Conservation (phyloP, 495 filamentous ascomycete genomes). For the Clohesyomyces aquaticus region DNA sequence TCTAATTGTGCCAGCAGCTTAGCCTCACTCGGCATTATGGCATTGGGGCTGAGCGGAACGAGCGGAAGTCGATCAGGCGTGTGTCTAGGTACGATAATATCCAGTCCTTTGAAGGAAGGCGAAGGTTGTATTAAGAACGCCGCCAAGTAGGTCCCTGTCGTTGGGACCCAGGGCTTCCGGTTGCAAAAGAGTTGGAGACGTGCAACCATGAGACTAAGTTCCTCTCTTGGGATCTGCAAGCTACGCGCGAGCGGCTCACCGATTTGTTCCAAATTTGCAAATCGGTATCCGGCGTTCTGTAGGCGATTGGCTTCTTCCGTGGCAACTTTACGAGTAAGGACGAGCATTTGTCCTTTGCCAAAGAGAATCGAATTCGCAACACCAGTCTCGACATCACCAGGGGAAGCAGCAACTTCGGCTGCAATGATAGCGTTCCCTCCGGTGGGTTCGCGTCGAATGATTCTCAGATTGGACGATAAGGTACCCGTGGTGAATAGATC, state of each 20-base stretch:
- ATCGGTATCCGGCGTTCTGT: constrained; percentile 74
- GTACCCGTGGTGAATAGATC: constrained; percentile 64
- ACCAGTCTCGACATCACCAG: constrained; percentile 25
- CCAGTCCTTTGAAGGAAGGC: constrained; percentile 60
- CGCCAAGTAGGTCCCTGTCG: constrained; percentile 73
- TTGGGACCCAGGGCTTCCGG: constrained; percentile 53
- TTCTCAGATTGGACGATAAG: constrained; percentile 8
- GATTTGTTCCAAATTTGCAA: constrained; percentile 72
- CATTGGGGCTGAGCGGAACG: constrained; percentile 59
- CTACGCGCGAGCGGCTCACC: constrained; percentile 64
- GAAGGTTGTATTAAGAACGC: constrained; percentile 74
- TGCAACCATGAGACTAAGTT: constrained; percentile 59
- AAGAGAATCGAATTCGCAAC: constrained; percentile 43
- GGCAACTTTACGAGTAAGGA: constrained; percentile 71
- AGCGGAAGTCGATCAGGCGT: constrained; percentile 70
- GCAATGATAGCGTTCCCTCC: constrained; percentile 17
- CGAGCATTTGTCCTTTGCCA: constrained; percentile 75
- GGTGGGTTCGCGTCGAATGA: neutral
- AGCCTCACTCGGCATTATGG: constrained; percentile 62
- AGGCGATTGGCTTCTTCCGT: constrained; percentile 62
- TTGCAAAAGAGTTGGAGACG: constrained; percentile 65
- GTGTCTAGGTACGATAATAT: constrained; percentile 66
- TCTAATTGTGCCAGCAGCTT: constrained; percentile 57
- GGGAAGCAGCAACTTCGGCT: constrained; percentile 10
- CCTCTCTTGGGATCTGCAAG: constrained; percentile 67